Evolutionary conservation across 805 yeast species (phyloP), one percentile per base, ranked within the genome.

Genomic region (Zygosaccharomyces pseudorouxii): DNA sequence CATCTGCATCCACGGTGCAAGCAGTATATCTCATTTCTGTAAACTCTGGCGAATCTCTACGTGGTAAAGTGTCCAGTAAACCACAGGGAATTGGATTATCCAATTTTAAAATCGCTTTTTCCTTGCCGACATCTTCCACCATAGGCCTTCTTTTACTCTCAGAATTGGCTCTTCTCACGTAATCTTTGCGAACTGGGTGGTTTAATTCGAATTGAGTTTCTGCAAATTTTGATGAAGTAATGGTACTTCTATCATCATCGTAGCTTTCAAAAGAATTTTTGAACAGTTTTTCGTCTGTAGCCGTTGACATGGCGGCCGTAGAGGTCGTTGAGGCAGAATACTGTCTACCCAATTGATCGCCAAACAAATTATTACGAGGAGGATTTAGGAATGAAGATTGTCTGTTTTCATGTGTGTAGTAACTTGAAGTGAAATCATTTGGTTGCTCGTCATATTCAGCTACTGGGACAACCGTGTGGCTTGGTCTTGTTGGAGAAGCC

Each of bases 1-100:
- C 84, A 67, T 90, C 93, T 1, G 99, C 96, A 48, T 86, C 90
- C 1, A 95, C 77, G 1, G 99, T 93, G 62, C 96, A 90, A 0
- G 99, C 99, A 0, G 98, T 88, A 67, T 93, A 93, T 56, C 97
- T 82, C 97, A 93, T 90, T 69, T 88, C 88, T 12, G 93, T 83
- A 65, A 89, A 93, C 67, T 93, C 99, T 48, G 93, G 96, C 54
- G 84, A 83, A 55, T 88, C 95, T 42, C 93, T 80, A 58, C 89
- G 76, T 4, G 97, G 95, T 47, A 95, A 71, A 55, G 89, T 90
- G 52, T 86, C 82, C 56, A 83, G 80, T 50, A 93, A 74, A 52
- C 90, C 93, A 20, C 89, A 82, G 11, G 99, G 98, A 42, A 93
- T 84, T 3, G 98, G 96, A 59, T 95, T 92, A 64, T 93, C 97